Base-by-base conservation (phyloP, 306 rosid species). In the Citrullus mucosospermus region DNA sequence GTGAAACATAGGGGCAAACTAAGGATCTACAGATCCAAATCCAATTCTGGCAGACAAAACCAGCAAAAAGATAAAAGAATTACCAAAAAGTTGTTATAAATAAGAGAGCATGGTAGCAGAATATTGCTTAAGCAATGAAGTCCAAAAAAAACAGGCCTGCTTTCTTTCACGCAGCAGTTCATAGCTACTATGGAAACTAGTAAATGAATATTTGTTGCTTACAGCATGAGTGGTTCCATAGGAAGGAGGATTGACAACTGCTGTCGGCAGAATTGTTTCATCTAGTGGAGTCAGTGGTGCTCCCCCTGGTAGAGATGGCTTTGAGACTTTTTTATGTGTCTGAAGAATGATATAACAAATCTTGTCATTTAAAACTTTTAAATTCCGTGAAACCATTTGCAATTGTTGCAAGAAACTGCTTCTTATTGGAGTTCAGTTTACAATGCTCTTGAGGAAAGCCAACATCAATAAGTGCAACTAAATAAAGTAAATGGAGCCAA, bases 181-280 rank as follows among this genome's bases (percentile, higher is more conserved):
- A 51, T 51, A 51, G 61, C 77, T 39, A 25, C 57, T 3, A 59
- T 20, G 38, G 28, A 51, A 63, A 63, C 75, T 57, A 58, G 68
- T 39, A n/a, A 13, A 38, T 25, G 39, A 36, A 51, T 20, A 17
- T 48, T 72, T 72, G 75, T 84, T 77, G 84, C 93, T 75, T 81
- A 92, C 98, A 86, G 85, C 97, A 84, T 89, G 78, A 62, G 77
- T 80, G 75, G 96, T 89, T 84, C 91, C 88, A 74, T 83, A 95
- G 77, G 92, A 73, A 87, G 85, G 89, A 80, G 89, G 97, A 78
- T 89, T 91, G 38, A 80, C 80, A 1, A 12, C 54, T 48, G 54
- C 54, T 28, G 88, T 85, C 76, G 92, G 46, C 71, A 86, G 81
- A 75, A 85, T 16, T 76, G 85, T 76, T 84, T 81, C 81, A 16